Evolutionary conservation across 2,329 filamentous ascomycete species (phyloP), one percentile per base, ranked within the genome.

Genomic region (Alternaria postmessia): DNA sequence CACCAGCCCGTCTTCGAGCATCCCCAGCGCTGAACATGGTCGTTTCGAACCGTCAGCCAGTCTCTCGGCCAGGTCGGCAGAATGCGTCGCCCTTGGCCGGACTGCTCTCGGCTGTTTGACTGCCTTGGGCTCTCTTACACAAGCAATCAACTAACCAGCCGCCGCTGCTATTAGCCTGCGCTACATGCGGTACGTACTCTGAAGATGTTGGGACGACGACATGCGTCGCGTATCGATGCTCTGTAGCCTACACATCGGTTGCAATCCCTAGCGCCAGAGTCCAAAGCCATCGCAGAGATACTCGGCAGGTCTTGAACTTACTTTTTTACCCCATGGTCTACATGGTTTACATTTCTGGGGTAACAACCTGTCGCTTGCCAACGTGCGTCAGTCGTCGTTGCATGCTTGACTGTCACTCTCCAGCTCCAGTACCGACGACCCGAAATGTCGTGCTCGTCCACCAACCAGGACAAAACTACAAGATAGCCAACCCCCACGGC

Each of bases 31-130:
- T 54, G 44, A 44, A 57, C 47, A 42, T 64, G 55, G 55, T 51
- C 44, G 44, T 54, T 52, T 62, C 42, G 36, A 41, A 44, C 43
- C 36, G 38, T 20, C 34, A 48, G 34, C 57, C 60, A 54, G 52
- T 57, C 54, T 54, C 51, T 64, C 70, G 71, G 72, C 41, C 64
- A 65, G 54, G 52, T 73, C 72, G 71, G 74, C 73, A 68, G 63
- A 64, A 67, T 73, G 67, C 71, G 66, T 64, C 61, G 43, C 39
- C 51, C 59, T 46, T 42, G 39, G 57, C 57, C 68, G 67, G 71
- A 66, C 58, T 54, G 54, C 51, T 36, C 59, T 75, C 73, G 71
- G 72, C 63, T 70, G 63, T 69, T 66, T 71, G 61, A 53, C 72
- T 64, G 30, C 51, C 58, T 69, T 68, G 60, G 62, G 68, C 59